Base-by-base conservation (phyloP, 106 monocot species). In the Allium cepa region DNA sequence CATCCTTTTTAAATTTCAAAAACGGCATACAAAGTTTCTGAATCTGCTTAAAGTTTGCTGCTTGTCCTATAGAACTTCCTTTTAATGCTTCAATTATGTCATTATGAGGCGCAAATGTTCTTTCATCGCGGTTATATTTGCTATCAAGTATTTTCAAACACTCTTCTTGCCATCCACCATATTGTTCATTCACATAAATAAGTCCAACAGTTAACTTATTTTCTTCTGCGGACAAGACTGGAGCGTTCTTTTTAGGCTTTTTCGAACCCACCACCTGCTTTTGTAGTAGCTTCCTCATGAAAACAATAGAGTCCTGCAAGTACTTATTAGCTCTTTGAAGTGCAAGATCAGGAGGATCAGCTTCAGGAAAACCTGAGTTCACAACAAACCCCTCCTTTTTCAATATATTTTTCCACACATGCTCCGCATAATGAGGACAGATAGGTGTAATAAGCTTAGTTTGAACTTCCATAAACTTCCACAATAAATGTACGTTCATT, bases 1-100 rank as follows among this genome's bases (percentile, higher is more conserved):
- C 94, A 27, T 95, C 91, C 71, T 87, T 91, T 69, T 95, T 95
- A 56, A 85, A 88, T 77, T 75, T 91, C 47, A 94, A 14, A 69
- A 91, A 95, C 36, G 94, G 84, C 94, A 94, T 85, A 73, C 94
- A 94, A 13, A 82, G 80, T 59, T 85, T 94, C 73, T 90, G 84
- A 27, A 94, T 78, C 77, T 90, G 82, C 71, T 87, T 86, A 53
- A 83, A 79, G 14, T 82, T 78, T 14, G 73, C 36, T 73, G 74
- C 73, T 47, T 87, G 71, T 17, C 82, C 94, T 11, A 94, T 13
- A 64, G 73, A 10, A 49, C 80, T 76, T 67, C 17, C 68, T 57
- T 80, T 94, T 59, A 94, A 67, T 66, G 84, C 90, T 63, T 80
- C 78, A 12, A 80, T 58, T 48, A 94, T 90, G 62, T 90, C 94